Base-by-base conservation (phyloP, 257 asterid species). In the Cynanchum wilfordii region DNA sequence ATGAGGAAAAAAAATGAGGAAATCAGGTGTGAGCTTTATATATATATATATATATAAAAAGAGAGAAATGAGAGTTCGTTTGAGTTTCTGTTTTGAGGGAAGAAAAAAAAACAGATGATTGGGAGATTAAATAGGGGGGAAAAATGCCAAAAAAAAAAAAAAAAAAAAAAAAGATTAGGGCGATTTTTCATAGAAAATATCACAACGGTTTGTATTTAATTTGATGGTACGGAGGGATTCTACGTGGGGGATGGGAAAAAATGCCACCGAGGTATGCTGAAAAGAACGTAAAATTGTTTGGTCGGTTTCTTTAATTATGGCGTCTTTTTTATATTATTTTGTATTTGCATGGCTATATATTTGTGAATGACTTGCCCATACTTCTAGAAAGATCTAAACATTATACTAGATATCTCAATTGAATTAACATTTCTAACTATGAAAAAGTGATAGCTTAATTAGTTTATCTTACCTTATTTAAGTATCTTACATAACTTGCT, bases 71-170 rank as follows among this genome's bases (percentile, higher is more conserved):
- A 19, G 0, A 7, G 11, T 8, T 1, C 3, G 4, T 0, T 3
- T 9, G 6, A 49, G 33, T 24, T n/a, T 13, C 55, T 56, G 30
- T 71, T 78, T 78, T n/a, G 33, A 12, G 66, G 50, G 27, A 47
- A 33, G 36, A 33, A 50, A 16, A 15, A 50, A 4, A 3, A 2
- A 3, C 55, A 16, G 33, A 33, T 4, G 38, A 49, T 38, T 2
- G 55, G 66, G 76, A 73, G 69, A 47, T 73, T 81, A 83, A 66
- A 86, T 79, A 81, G 83, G 75, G 11, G 83, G 75, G 11, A 19
- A 36, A 20, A n/a, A 15, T 40, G 44, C 5, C 33, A 30, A 30
- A 30, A 30, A 2, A 30, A 30, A 30, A 30, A 2, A 30, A 2
- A 30, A 30, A 30, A 30, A 2, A 30, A 30, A 15, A 42, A 17